Evolutionary conservation across 2,329 filamentous ascomycete genomes (phyloP), one percentile per base, ranked within the genome.

Genomic region (Gremmenia infestans): DNA sequence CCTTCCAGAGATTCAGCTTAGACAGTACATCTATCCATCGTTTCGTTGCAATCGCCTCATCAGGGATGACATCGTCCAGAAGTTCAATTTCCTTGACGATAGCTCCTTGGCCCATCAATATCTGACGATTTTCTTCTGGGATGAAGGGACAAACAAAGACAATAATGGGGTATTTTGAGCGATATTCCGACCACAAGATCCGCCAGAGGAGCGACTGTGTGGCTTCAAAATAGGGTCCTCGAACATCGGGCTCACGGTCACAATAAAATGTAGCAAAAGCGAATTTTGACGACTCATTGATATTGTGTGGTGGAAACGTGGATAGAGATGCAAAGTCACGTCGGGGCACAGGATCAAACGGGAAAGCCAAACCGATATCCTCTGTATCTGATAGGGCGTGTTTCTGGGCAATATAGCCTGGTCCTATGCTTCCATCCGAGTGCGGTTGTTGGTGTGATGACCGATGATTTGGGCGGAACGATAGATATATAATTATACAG

Each of bases 1-100:
- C 53, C 3, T 51, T 56, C 59, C 59, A 61, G 28, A 61, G 42
- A 28, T 61, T 50, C 9, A 61, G 45, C 48, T 61, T 61, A 3
- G 59, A 59, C 14, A 61, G 52, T 2, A 54, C 55, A 32, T 61
- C 59, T 35, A 48, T 53, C 59, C 59, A 61, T 25, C 56, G 37
- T 4, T 50, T 52, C 28, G 50, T 50, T n/a, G 36, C 12, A 6
- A 54, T 50, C 12, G 39, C 36, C 25, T 22, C 32, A 23, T 47
- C 49, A 9, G 49, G 42, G 2, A 57, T 55, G 17, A 59, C 55
- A 48, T 54, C 55, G 28, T 57, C 54, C 14, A 56, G 11, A 8
- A 58, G 43, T 4, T 48, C 47, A 22, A 61, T 23, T 37, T 59
- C 53, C 12, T 53, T 52, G 2, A 61, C 54, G 15, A 59, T 55